Conservation (phyloP, 306 rosid species). For the Cucumis cinereus region DNA sequence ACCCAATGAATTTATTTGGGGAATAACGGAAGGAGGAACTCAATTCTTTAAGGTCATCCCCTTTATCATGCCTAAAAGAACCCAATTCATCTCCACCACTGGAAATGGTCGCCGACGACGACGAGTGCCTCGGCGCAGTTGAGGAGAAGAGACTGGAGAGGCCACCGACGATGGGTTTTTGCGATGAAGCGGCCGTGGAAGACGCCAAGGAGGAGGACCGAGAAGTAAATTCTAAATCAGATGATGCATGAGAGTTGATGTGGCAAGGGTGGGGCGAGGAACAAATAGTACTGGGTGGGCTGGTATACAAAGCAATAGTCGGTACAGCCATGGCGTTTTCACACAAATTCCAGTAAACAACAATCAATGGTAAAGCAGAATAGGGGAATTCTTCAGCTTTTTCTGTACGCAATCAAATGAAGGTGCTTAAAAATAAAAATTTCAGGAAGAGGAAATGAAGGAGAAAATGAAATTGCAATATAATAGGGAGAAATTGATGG, state of each 20-base stretch:
- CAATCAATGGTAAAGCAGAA: neutral
- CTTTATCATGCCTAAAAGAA: conserved; percentile 39
- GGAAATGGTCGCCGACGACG: conserved; percentile 38
- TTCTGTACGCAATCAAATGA: neutral
- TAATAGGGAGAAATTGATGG: neutral
- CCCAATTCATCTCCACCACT: conserved; percentile 53
- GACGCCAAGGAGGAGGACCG: conserved; percentile 56
- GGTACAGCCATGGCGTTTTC: conserved; percentile 57
- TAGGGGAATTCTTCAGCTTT: neutral
- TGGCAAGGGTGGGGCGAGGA: conserved; percentile 72
- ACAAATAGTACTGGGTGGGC: conserved; percentile 80
- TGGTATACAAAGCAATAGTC: conserved; percentile 71
- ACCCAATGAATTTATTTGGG: conserved; percentile 41
- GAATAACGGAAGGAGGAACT: conserved; percentile 66
- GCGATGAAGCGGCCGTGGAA: conserved; percentile 49
- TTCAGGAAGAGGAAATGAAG: neutral
- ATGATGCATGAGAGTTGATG: conserved; percentile 45
- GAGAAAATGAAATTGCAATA: neutral
- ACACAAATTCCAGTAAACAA: neutral
- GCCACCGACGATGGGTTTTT: conserved; percentile 61
- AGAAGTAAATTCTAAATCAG: conserved; percentile 66
- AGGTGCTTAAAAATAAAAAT: neutral
- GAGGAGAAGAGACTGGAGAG: conserved; percentile 76
- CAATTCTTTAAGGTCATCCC: conserved; percentile 66
- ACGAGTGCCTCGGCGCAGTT: conserved; percentile 34